A percentile compares a stretch with the other conserved stretches of the same genome.
Evolutionary conservation across 2,329 filamentous ascomycete species (phyloP).

Genomic region (Ploettnerulaceae sp.): DNA sequence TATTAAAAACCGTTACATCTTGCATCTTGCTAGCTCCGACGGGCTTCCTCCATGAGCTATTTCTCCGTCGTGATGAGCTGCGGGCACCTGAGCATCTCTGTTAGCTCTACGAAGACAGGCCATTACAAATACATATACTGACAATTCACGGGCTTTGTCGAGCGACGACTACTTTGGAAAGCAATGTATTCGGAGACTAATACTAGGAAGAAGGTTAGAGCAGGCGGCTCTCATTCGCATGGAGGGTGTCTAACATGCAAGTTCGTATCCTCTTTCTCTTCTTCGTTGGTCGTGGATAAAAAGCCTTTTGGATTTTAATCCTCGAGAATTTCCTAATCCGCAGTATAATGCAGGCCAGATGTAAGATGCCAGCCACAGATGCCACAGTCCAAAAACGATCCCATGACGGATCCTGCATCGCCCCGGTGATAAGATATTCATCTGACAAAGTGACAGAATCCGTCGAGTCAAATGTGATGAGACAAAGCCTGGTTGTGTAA

Average conservation of each 20-base stretch:
- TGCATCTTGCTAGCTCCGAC: too few relatives aligned
- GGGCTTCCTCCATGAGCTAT: too few relatives aligned
- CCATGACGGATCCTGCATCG: too few relatives aligned
- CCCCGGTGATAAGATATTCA: too few relatives aligned
- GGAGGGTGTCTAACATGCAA: conserved; percentile 3
- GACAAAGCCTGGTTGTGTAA: conserved; percentile 53
- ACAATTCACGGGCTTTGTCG: too few relatives aligned
- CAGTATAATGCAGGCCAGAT: neutral
- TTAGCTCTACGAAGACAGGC: too few relatives aligned
- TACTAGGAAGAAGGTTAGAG: neutral
- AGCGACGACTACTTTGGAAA: neutral
- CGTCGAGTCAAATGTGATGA: conserved; percentile 65
- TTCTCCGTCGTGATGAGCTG: too few relatives aligned
- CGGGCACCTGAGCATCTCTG: too few relatives aligned
- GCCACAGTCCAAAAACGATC: neutral
- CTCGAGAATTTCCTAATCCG: neutral
- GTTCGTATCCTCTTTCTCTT: neutral
- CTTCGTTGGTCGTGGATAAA: neutral
- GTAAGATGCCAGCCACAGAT: neutral
- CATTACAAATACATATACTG: too few relatives aligned
- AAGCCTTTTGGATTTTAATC: neutral
- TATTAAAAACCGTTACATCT: too few relatives aligned
- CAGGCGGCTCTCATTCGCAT: neutral
- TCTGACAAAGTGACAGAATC: neutral
- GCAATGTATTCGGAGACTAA: too few relatives aligned